These are phyloP conservation scores for Beauveria sp. DNA, from an alignment of 2,329 filamentous ascomycete species.

Conservation along the genomic window DNA sequence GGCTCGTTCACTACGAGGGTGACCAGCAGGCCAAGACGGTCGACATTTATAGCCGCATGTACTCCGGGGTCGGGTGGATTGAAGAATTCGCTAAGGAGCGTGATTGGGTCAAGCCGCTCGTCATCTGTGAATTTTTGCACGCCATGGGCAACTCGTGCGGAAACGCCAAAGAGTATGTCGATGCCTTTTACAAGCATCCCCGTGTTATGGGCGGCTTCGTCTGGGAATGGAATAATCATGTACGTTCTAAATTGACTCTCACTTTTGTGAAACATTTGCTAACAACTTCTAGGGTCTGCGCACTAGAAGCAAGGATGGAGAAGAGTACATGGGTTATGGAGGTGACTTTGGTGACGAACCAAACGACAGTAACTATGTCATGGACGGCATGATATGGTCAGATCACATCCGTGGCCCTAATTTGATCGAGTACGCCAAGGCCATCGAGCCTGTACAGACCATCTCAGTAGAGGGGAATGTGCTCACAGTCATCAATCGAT, in stretches of 20 bases:
- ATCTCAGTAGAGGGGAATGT: conserved; percentile 33
- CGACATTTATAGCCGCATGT: conserved; percentile 62
- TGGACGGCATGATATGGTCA: conserved; percentile 43
- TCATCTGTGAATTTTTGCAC: conserved; percentile 48
- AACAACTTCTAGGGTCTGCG: conserved; percentile 30
- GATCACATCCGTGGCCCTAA: conserved; percentile 45
- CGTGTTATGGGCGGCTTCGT: conserved; percentile 54
- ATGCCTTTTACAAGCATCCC: conserved; percentile 50
- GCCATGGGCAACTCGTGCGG: conserved; percentile 71
- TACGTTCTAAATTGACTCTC: conserved; percentile 17
- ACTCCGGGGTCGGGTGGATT: conserved; percentile 43
- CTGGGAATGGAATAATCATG: conserved; percentile 59
- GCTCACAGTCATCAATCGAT: conserved; percentile 43
- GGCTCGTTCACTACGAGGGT: conserved; percentile 59
- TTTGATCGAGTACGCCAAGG: conserved; percentile 48
- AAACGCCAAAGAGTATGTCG: conserved; percentile 58
- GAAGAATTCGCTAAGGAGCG: conserved; percentile 31
- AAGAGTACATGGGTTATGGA: conserved; percentile 48
- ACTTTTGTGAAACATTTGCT: background rate
- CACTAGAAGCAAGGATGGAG: conserved; percentile 33
- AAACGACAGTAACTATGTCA: conserved; percentile 52
- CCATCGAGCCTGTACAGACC: conserved; percentile 51
- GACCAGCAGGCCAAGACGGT: conserved; percentile 49
- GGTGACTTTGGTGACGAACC: conserved; percentile 55
- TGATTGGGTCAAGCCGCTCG: conserved; percentile 47